phyloP scores from a whole-genome alignment of 75 land plant species.

The Picea glauca region DNA sequence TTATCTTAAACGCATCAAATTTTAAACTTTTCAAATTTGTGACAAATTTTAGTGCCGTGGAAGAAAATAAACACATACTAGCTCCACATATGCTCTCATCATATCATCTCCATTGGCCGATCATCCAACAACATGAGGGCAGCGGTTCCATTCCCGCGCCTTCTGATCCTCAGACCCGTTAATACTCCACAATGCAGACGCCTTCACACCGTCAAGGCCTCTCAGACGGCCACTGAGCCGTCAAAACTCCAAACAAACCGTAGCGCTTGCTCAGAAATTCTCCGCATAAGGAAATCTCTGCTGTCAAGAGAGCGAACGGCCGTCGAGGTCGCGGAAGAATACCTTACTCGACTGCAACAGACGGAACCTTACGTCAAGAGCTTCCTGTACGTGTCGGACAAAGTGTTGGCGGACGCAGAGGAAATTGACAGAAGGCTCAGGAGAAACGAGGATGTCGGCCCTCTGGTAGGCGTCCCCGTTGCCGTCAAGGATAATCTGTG shows the following conservation, averaged over 20 bases:
- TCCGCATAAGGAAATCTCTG: conserved; percentile 58
- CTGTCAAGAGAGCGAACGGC: conserved; percentile 52
- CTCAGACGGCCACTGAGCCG: background rate
- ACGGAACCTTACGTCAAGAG: conserved; percentile 68
- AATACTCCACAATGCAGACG: background rate
- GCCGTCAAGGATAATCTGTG: conserved; percentile 94
- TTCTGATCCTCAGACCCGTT: background rate
- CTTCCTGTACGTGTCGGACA: conserved; percentile 69
- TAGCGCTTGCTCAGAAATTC: conserved; percentile 52
- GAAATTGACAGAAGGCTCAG: conserved; percentile 47
- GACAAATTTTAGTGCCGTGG: too few relatives aligned
- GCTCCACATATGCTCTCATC: too few relatives aligned
- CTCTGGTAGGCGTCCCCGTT: conserved; percentile 74
- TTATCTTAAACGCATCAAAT: too few relatives aligned
- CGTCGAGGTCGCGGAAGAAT: conserved; percentile 52
- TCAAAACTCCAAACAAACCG: background rate
- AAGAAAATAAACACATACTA: too few relatives aligned
- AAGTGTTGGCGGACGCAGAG: conserved; percentile 51
- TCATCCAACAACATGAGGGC: conserved; percentile 3
- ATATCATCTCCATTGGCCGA: conserved; percentile 4
- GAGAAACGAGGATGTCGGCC: conserved; percentile 48
- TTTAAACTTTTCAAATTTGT: too few relatives aligned
- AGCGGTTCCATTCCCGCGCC: conserved; percentile 7
- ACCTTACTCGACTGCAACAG: conserved; percentile 53
- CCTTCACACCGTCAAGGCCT: background rate